Evolutionary conservation across 805 yeast genomes (phyloP).

Genomic region (Yamadazyma olivae): DNA sequence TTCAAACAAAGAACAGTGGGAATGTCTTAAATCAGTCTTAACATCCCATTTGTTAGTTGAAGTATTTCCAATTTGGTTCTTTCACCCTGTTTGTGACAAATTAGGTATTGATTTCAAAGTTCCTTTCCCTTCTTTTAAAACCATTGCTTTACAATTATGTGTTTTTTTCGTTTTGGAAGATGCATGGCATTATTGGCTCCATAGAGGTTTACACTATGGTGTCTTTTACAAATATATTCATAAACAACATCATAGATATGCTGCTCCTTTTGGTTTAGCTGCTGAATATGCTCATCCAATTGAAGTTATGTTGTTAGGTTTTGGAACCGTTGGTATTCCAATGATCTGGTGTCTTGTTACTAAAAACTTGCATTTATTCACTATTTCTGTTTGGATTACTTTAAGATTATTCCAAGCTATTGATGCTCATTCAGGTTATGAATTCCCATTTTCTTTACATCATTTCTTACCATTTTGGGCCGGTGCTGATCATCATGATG

Average conservation of each 20-base stretch:
- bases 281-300: slow-evolving; percentile 63
- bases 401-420: slow-evolving; percentile 57
- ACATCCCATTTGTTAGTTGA: slow-evolving; percentile 57
- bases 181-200: slow-evolving; percentile 61
- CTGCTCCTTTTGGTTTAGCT: slow-evolving; percentile 61
- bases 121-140: slow-evolving; percentile 48
- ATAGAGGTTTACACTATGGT: slow-evolving; percentile 54
- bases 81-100: slow-evolving; percentile 52
- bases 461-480: slow-evolving; percentile 62
- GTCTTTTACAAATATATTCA: slow-evolving; percentile 55
- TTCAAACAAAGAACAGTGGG: slow-evolving; percentile 58
- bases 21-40: slow-evolving; percentile 55
- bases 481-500: slow-evolving; percentile 62
- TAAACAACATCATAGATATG: slow-evolving; percentile 59
- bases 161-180: slow-evolving; percentile 54
- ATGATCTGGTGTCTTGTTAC: slow-evolving; percentile 50
- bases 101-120: slow-evolving; percentile 49
- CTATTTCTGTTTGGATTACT: slow-evolving; percentile 51
- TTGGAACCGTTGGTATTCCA: slow-evolving; percentile 62
- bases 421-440: slow-evolving; percentile 61
- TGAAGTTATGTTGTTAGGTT: slow-evolving; percentile 55
- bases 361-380: slow-evolving; percentile 48
- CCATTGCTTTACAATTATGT: slow-evolving; percentile 43
- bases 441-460: slow-evolving; percentile 60
- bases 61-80: slow-evolving; percentile 61